Percentiles rank a stretch among this genome's conserved stretches.
Evolutionary conservation across 257 asterid species (phyloP).

Genomic region (Solanum rostratum): DNA sequence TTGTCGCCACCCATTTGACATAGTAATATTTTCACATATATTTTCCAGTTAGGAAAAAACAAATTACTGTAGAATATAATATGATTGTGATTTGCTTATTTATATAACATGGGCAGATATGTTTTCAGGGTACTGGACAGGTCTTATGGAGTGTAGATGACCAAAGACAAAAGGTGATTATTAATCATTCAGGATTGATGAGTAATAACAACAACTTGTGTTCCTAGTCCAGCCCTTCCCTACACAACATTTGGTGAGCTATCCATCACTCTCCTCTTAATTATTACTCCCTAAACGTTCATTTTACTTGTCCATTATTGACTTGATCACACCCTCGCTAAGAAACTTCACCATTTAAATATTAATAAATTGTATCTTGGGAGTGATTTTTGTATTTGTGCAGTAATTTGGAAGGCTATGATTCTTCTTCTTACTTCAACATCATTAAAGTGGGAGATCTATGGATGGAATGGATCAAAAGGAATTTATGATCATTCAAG

Average conservation of each 20-base stretch:
- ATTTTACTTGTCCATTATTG: too few relatives aligned
- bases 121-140: slow-evolving; percentile 52
- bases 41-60: not conserved
- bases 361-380: too few relatives aligned
- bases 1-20: not conserved
- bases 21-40: not conserved
- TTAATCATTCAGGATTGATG: slow-evolving; percentile 34
- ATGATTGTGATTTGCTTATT: not conserved
- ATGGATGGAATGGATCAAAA: not conserved
- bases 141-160: slow-evolving; percentile 49
- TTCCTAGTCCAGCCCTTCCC: slow-evolving; percentile 17
- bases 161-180: slow-evolving; percentile 33
- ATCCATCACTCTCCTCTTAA: slow-evolving; percentile 25
- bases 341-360: too few relatives aligned
- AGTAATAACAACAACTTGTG: slow-evolving; percentile 18
- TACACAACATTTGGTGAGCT: slow-evolving; percentile 29
- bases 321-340: too few relatives aligned
- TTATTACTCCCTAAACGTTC: not conserved
- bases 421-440: not conserved
- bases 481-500: not conserved
- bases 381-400: not conserved
- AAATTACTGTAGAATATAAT: not conserved
- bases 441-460: not conserved
- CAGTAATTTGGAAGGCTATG: not conserved
- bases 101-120: not conserved